phyloP scores from a whole-genome alignment of 257 asterid species.

The Solanum lycopersicoides region DNA sequence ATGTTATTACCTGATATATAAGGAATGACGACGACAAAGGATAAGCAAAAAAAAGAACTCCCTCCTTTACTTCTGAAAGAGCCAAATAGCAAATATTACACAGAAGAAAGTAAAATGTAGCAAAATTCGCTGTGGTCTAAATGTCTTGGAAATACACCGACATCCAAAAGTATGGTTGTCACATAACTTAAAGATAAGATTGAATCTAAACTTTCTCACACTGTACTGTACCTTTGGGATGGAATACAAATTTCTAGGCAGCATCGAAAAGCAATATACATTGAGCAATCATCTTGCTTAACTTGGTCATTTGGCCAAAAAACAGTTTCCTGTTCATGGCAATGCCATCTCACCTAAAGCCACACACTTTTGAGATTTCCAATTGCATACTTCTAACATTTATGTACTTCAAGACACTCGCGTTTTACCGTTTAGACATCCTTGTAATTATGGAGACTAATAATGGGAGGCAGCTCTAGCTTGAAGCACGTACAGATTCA shows the following conservation, averaged over 20 bases:
- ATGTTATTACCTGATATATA: background rate
- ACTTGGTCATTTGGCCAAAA: background rate
- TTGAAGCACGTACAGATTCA: background rate
- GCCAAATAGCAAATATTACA: background rate
- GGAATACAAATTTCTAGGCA: background rate
- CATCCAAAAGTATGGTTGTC: constrained; percentile 1
- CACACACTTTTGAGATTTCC: background rate
- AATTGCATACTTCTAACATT: background rate
- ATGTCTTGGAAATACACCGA: background rate
- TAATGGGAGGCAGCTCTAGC: background rate
- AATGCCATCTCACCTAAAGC: background rate
- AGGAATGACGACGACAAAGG: background rate
- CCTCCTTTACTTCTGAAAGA: background rate
- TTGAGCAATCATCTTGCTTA: background rate
- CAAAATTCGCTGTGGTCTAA: background rate
- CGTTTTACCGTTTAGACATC: background rate
- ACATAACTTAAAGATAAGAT: background rate
- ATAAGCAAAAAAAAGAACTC: background rate
- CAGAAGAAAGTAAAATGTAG: background rate
- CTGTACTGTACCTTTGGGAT: background rate
- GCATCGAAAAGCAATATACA: constrained; percentile 1
- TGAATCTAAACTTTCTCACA: background rate
- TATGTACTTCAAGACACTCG: background rate
- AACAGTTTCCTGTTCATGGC: background rate
- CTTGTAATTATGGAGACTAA: background rate